Evolutionary conservation across 257 asterid species (phyloP).

Genomic region (Cruciata laevipes): DNA sequence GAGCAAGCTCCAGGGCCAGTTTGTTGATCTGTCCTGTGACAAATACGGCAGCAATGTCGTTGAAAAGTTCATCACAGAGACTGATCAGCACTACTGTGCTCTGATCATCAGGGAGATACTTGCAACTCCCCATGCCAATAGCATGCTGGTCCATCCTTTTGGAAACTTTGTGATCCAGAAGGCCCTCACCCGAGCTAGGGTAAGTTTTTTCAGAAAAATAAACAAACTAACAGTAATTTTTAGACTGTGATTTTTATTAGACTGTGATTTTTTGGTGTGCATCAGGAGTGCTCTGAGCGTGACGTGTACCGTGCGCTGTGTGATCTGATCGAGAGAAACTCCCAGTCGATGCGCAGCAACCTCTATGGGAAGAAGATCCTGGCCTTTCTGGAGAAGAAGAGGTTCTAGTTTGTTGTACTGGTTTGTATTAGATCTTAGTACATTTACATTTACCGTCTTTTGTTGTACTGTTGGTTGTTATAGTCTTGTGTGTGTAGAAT

Average conservation of each 20-base stretch:
- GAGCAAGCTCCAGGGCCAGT: constrained; percentile 39
- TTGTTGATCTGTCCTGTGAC: constrained; percentile 47
- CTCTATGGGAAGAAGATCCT: constrained; percentile 61
- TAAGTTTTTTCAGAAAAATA: background rate
- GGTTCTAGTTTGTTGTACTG: constrained; percentile 18
- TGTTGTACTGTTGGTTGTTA: constrained; percentile 5
- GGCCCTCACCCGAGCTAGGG: constrained; percentile 51
- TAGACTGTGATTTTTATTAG: background rate
- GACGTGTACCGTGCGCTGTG: constrained; percentile 17
- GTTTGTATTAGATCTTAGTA: constrained; percentile 8
- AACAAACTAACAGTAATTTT: too few relatives aligned
- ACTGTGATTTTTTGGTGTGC: background rate
- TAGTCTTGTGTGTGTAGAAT: background rate
- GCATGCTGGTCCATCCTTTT: constrained; percentile 54
- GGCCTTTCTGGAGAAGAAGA: constrained; percentile 37
- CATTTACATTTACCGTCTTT: background rate
- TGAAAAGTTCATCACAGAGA: constrained; percentile 41
- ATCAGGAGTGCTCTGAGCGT: constrained; percentile 38
- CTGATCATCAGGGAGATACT: constrained; percentile 45
- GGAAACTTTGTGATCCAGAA: constrained; percentile 76
- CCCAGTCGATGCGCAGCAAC: constrained; percentile 48
- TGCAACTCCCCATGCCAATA: constrained; percentile 28
- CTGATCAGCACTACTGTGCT: constrained; percentile 25
- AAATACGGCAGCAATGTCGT: constrained; percentile 78
- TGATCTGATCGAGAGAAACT: constrained; percentile 26